Evolutionary conservation across 1,284 basidiomycete genomes (phyloP).

Genomic region (Sporisorium reilianum): DNA sequence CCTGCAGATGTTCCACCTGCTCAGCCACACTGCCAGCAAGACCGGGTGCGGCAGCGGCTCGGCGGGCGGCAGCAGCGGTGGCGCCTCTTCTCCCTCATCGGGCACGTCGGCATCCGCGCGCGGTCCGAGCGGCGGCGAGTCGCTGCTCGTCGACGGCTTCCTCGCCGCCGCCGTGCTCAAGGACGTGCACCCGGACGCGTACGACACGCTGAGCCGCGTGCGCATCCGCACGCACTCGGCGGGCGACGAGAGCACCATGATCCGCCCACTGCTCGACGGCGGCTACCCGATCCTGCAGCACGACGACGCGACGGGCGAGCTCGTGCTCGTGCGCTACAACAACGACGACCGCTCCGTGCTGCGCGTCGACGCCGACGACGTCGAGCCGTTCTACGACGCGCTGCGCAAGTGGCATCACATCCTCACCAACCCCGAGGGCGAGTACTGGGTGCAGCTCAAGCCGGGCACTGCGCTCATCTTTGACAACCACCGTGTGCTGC

Average conservation of each 20-base stretch:
- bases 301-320: slow-evolving; percentile 73
- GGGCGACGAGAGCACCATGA: slow-evolving; percentile 59
- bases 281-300: slow-evolving; percentile 71
- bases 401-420: slow-evolving; percentile 80
- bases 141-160: slow-evolving; percentile 94
- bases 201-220: slow-evolving; percentile 78
- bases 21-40: slow-evolving; percentile 72
- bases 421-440: slow-evolving; percentile 82
- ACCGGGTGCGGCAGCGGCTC: slow-evolving; percentile 8
- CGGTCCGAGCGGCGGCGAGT: slow-evolving; percentile 84
- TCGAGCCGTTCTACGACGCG: slow-evolving; percentile 79
- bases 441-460: slow-evolving; percentile 89
- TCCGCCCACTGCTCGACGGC: slow-evolving; percentile 51
- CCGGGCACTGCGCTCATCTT: slow-evolving; percentile 88
- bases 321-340: slow-evolving; percentile 90
- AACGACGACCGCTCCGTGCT: slow-evolving; percentile 81
- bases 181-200: slow-evolving; percentile 79
- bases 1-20: slow-evolving; percentile 92
- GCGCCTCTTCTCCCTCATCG: slow-evolving; percentile 11
- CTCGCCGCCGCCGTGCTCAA: slow-evolving; percentile 85
- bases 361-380: slow-evolving; percentile 29
- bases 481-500: slow-evolving; percentile 93
- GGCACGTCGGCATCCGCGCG: slow-evolving; percentile 6
- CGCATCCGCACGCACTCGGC: slow-evolving; percentile 88
- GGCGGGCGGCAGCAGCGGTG: background rate